A percentile compares a stretch with the other conserved stretches of the same genome.
phyloP scores from a whole-genome alignment of 2,329 filamentous ascomycete species.

The Podosphaera xanthii region DNA sequence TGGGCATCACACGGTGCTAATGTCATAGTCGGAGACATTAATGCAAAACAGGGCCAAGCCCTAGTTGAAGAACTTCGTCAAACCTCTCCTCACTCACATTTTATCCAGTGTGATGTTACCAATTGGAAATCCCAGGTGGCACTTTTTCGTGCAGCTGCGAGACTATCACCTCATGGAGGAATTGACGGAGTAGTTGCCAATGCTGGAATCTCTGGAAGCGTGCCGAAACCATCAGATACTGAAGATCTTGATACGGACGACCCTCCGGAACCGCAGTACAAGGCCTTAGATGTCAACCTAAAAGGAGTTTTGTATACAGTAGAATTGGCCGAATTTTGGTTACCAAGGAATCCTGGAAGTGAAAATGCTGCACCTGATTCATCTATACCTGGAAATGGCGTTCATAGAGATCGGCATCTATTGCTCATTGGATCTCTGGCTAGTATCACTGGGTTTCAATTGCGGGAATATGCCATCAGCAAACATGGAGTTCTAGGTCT shows the following conservation, averaged over 20 bases:
- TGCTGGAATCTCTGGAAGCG: slow-evolving; percentile 32
- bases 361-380: slow-evolving; percentile 15
- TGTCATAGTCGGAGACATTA: slow-evolving; percentile 40
- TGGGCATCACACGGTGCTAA: slow-evolving; percentile 34
- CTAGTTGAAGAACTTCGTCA: slow-evolving; percentile 29
- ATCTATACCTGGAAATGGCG: slow-evolving; percentile 9
- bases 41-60: slow-evolving; percentile 27
- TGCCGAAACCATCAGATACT: slow-evolving; percentile 22
- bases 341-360: slow-evolving; percentile 26
- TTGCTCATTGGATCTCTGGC: slow-evolving; percentile 41
- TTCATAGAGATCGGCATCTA: slow-evolving; percentile 31
- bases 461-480: slow-evolving; percentile 30
- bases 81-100: slow-evolving; percentile 24
- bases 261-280: slow-evolving; percentile 26
- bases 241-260: slow-evolving; percentile 21
- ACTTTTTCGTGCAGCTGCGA: slow-evolving; percentile 35
- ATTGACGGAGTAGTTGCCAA: slow-evolving; percentile 44
- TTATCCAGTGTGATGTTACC: slow-evolving; percentile 39
- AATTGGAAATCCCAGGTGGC: slow-evolving; percentile 39
- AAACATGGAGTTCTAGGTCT: slow-evolving; percentile 46
- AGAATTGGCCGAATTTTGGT: slow-evolving; percentile 38
- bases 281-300: slow-evolving; percentile 37
- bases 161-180: slow-evolving; percentile 28
- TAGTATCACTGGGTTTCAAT: slow-evolving; percentile 21
- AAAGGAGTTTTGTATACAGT: slow-evolving; percentile 41